phyloP scores from a whole-genome alignment of 352 stramenopile genomes.

The Globisporangium paddicum region DNA sequence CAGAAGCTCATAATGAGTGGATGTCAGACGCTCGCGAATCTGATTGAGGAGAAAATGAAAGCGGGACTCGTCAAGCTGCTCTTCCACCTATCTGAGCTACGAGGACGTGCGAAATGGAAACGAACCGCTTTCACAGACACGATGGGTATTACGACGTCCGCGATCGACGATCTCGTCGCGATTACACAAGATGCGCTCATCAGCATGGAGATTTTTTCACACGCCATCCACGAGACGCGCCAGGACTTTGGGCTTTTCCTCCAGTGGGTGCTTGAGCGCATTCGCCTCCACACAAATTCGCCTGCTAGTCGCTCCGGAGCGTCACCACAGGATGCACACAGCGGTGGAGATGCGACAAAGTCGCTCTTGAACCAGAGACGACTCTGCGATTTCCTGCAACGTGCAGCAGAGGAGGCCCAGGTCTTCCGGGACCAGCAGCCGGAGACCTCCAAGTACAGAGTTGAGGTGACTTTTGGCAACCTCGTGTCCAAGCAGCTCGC shows the following conservation, averaged over 20 bases:
- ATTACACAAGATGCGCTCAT: slow-evolving; percentile 31
- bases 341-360: slow-evolving; percentile 16
- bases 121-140: slow-evolving; percentile 17
- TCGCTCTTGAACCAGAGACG: slow-evolving; percentile 57
- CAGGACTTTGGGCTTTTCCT: slow-evolving; percentile 66
- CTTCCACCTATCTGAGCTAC: slow-evolving; percentile 51
- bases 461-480: slow-evolving; percentile 73
- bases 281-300: slow-evolving; percentile 54
- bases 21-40: slow-evolving; percentile 26
- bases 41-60: slow-evolving; percentile 39
- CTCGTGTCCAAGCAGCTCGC: slow-evolving; percentile 31
- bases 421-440: slow-evolving; percentile 38
- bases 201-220: slow-evolving; percentile 35
- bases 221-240: slow-evolving; percentile 43
- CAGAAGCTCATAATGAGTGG: slow-evolving; percentile 42
- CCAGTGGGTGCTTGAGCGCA: slow-evolving; percentile 55
- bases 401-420: slow-evolving; percentile 29
- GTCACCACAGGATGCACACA: background rate
- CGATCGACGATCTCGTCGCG: slow-evolving; percentile 33
- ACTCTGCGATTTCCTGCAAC: slow-evolving; percentile 49
- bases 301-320: background rate
- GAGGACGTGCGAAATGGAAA: slow-evolving; percentile 48
- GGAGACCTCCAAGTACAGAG: slow-evolving; percentile 29
- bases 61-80: slow-evolving; percentile 27
- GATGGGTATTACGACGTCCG: slow-evolving; percentile 31